A percentile compares a stretch with the other conserved stretches of the same genome.
These are phyloP conservation scores for Starmerella stigmatis DNA, from an alignment of 805 yeast species.

Conservation along the genomic window DNA sequence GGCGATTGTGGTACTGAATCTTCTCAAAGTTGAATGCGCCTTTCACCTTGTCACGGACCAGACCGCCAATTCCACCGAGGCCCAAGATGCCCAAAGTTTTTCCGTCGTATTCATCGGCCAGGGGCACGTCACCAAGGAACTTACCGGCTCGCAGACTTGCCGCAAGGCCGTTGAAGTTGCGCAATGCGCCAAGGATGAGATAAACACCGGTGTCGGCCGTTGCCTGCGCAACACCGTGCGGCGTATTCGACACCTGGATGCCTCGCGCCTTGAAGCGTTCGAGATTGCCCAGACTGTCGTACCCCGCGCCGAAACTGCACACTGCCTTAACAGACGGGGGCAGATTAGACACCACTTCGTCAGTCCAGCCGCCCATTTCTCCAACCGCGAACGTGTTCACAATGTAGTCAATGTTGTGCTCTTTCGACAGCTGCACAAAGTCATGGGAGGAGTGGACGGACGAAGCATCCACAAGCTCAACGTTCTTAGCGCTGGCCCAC, in stretches of 20 bases:
- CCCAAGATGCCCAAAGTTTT: constrained; percentile 49
- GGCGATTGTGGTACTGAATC: constrained; percentile 45
- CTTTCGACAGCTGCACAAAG: constrained; percentile 33
- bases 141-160: constrained; percentile 36
- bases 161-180: constrained; percentile 40
- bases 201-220: constrained; percentile 50
- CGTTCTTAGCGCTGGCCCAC: constrained; percentile 35
- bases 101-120: constrained; percentile 43
- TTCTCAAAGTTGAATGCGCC: constrained; percentile 41
- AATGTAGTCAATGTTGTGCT: constrained; percentile 34
- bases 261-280: constrained; percentile 34
- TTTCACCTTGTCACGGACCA: constrained; percentile 41
- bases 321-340: constrained; percentile 36
- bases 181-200: constrained; percentile 41
- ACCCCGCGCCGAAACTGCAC: constrained; percentile 49
- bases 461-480: constrained; percentile 37
- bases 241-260: constrained; percentile 45
- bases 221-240: constrained; percentile 42
- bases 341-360: constrained; percentile 34
- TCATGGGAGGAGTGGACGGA: constrained; percentile 35
- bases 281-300: constrained; percentile 41
- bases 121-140: constrained; percentile 37
- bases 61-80: constrained; percentile 54
- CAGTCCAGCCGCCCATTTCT: constrained; percentile 38
- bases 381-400: constrained; percentile 36